Evolutionary conservation across 176 grass and related monocot genomes (phyloP), one percentile per base, ranked within the genome.

Genomic region (Pontederia paniculata): DNA sequence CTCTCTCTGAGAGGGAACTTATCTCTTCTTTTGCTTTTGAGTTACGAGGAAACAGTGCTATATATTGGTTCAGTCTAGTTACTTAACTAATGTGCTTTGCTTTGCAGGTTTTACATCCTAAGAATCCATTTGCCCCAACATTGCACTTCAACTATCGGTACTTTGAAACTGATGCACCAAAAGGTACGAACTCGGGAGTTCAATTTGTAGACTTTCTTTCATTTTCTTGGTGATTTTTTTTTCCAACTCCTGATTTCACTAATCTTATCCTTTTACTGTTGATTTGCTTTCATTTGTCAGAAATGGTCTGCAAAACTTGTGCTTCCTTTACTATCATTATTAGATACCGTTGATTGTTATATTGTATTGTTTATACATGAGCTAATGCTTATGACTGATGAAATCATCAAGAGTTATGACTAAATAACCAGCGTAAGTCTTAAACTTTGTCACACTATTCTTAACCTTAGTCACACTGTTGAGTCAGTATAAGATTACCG

Each of bases 71-170:
- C 28, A 37, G 3, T 37, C 28, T 37, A 37, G 28, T 5, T 37
- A 37, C 28, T 37, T 2, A 37, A 37, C 28, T 37, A 6, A 2
- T 2, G 6, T 21, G 4, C 2, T 51, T 70, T 22, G 62, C 21
- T 65, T 66, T 74, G n/a, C 75, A 98, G 93, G 93, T 98, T 53
- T 82, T 98, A 68, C 86, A 98, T 70, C 87, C 94, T n/a, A 93
- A 93, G 73, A 98, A 98, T 44, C 94, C 94, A 15, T 98, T 93
- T 80, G 87, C 87, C 20, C 87, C 94, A 4, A 98, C 94, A 22
- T 66, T 98, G 67, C 94, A 98, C 88, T 98, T 98, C 58, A 98
- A 98, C 66, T 98, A 98, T 46, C 87, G 94, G 8, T 98, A 98
- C 62, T 98, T 98, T 64, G 94, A 98, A 79, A 98, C 94, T 7